Evolutionary conservation across 2,329 filamentous ascomycete genomes (phyloP).

Genomic region (Mycocentrospora acerina): DNA sequence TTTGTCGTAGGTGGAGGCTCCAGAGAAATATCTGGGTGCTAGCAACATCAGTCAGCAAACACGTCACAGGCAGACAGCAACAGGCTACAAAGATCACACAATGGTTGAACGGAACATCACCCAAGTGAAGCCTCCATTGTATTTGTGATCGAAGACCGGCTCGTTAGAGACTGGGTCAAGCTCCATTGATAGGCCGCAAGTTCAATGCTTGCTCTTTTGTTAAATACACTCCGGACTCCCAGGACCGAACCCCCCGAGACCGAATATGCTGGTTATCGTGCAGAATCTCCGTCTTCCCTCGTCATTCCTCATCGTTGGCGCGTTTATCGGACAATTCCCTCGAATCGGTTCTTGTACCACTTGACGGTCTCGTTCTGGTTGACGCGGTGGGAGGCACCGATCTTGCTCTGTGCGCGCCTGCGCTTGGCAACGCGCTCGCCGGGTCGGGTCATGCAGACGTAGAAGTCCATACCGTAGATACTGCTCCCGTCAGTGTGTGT

Average conservation of each 20-base stretch:
- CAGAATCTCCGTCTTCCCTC: conserved; percentile 35
- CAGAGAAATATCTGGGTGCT: background rate
- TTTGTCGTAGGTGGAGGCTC: too few relatives aligned
- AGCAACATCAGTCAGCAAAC: conserved; percentile 10
- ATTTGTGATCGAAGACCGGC: conserved; percentile 45
- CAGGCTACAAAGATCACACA: conserved; percentile 46
- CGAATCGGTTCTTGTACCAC: conserved; percentile 97
- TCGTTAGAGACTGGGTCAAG: conserved; percentile 39
- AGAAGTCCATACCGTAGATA: conserved; percentile 89
- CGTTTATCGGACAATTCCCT: conserved; percentile 96
- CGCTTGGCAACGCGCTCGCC: conserved; percentile 97
- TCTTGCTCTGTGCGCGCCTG: conserved; percentile 81
- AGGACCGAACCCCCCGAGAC: conserved; percentile 40
- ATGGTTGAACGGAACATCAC: conserved; percentile 61
- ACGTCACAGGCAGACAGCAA: conserved; percentile 23
- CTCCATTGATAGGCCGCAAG: conserved; percentile 51
- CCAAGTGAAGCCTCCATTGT: conserved; percentile 62
- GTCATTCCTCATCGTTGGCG: conserved; percentile 23
- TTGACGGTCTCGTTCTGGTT: conserved; percentile 93
- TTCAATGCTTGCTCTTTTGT: conserved; percentile 43
- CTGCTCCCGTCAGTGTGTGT: conserved; percentile 29
- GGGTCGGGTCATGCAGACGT: conserved; percentile 99
- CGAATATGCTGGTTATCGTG: conserved; percentile 41
- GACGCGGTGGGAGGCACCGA: conserved; percentile 91
- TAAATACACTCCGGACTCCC: conserved; percentile 46